A percentile compares a stretch with the other conserved stretches of the same genome.
Evolutionary conservation across 352 stramenopile genomes (phyloP).

Genomic region (Nothophytophthora sp.): DNA sequence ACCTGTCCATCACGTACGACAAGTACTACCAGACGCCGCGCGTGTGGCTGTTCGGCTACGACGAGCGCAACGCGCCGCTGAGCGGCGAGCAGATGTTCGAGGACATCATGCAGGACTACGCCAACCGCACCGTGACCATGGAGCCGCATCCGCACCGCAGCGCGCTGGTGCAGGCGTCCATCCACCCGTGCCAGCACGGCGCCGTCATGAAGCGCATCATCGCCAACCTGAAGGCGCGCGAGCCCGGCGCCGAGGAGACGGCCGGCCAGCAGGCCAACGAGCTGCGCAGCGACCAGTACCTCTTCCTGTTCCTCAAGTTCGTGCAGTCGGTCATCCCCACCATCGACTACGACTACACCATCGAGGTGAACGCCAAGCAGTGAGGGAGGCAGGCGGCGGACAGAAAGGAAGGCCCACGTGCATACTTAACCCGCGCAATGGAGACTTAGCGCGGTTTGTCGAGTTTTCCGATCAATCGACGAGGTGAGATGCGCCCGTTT

Average conservation of each 20-base stretch:
- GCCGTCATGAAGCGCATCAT: slow-evolving; percentile 99
- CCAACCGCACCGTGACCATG: slow-evolving; percentile 99
- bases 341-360: slow-evolving; percentile 99
- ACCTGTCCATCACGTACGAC: slow-evolving; percentile 99
- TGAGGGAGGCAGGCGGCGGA: slow-evolving; percentile 14
- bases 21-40: slow-evolving; percentile 99
- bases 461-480: too few relatives aligned
- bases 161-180: slow-evolving; percentile 90
- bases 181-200: slow-evolving; percentile 98
- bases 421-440: too few relatives aligned
- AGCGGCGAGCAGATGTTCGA: slow-evolving; percentile 96
- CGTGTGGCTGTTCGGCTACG: slow-evolving; percentile 98
- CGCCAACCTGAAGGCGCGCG: slow-evolving; percentile 87
- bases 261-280: slow-evolving; percentile 32
- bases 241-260: slow-evolving; percentile 25
- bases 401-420: too few relatives aligned
- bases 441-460: too few relatives aligned
- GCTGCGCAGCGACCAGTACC: slow-evolving; percentile 96
- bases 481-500: too few relatives aligned
- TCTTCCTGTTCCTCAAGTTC: slow-evolving; percentile 99
- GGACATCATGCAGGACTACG: slow-evolving; percentile 99
- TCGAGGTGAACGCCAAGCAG: slow-evolving; percentile 92
- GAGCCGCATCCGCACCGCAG: slow-evolving; percentile 96
- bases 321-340: slow-evolving; percentile 98
- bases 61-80: slow-evolving; percentile 90